phyloP scores from a whole-genome alignment of 345 rosid species.

The Eucalyptus erythrocorys region DNA sequence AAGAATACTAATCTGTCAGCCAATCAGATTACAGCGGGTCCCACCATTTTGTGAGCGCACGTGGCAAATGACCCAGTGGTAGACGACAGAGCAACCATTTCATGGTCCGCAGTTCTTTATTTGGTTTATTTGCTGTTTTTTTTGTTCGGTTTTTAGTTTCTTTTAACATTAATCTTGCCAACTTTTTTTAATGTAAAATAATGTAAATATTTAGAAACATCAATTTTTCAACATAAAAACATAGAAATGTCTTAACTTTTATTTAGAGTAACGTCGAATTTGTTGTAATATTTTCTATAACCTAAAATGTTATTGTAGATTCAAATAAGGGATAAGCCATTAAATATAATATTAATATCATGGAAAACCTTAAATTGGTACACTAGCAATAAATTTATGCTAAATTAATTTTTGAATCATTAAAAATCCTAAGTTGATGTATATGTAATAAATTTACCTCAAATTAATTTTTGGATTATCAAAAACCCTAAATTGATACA shows the following conservation, averaged over 20 bases:
- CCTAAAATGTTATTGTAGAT: background rate
- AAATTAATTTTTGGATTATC: background rate
- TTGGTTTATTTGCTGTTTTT: background rate
- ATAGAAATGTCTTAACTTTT: background rate
- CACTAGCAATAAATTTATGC: accelerated
- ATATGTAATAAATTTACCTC: background rate
- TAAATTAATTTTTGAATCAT: background rate
- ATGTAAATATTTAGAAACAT: background rate
- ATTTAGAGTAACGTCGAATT: background rate
- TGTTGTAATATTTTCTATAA: background rate
- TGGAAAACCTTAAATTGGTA: accelerated
- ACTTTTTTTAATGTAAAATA: background rate
- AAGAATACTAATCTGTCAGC: background rate
- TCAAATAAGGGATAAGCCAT: background rate
- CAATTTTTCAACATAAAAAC: background rate
- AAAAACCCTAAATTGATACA: background rate
- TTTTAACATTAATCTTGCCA: background rate
- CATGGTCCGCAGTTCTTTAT: background rate
- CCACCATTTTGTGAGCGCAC: background rate
- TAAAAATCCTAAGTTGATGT: background rate
- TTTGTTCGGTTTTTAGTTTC: background rate
- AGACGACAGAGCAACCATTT: background rate
- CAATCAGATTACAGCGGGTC: background rate
- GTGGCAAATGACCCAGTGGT: background rate
- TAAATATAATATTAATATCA: background rate